Evolutionary conservation across 2,329 filamentous ascomycete species (phyloP), one percentile per base, ranked within the genome.

Genomic region (Colletotrichum sidae): DNA sequence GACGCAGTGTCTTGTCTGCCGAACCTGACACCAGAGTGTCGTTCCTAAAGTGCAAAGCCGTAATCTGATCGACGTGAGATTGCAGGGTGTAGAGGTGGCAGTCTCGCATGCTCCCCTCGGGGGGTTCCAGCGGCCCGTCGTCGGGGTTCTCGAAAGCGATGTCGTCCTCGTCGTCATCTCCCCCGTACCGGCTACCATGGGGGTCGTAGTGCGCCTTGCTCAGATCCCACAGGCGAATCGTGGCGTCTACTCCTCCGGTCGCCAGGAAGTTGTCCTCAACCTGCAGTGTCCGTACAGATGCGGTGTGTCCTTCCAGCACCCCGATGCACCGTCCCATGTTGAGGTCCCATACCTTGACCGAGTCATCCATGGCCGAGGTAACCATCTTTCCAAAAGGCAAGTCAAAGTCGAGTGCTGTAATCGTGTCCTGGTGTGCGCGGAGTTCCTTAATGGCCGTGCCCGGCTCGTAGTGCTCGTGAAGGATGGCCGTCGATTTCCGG

Each of bases 301-400:
- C 96, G 12, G 96, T 91, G 77, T 99, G 96, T 2, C 96, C 96
- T 77, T 98, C 96, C 37, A 99, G 84, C 71, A 92, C 83, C 34
- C 96, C 96, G 74, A 97, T 94, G 77, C 95, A 98, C 39, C 94
- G 88, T 42, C 96, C 96, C 3, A 93, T 92, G 74, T 96, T 97
- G 69, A 99, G 83, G 78, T 99, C 96, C 96, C 96, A 99, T 17
- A 99, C 96, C 67, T 92, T 88, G 47, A 99, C 92, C 1, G 93
- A 94, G 76, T 99, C 96, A 75, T 99, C 96, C 72, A 97, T 82
- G 9, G 94, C 92, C 9, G 96, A 91, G 8, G 94, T 95, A 6
- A 98, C 93, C 87, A 98, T 89, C 17, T 93, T 96, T 13, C 96
- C 96, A 77, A 98, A 98, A 0, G 96, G 96, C n/a, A 91, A 92